Evolutionary conservation across 306 rosid genomes (phyloP).

Genomic region (Rosa chinensis): DNA sequence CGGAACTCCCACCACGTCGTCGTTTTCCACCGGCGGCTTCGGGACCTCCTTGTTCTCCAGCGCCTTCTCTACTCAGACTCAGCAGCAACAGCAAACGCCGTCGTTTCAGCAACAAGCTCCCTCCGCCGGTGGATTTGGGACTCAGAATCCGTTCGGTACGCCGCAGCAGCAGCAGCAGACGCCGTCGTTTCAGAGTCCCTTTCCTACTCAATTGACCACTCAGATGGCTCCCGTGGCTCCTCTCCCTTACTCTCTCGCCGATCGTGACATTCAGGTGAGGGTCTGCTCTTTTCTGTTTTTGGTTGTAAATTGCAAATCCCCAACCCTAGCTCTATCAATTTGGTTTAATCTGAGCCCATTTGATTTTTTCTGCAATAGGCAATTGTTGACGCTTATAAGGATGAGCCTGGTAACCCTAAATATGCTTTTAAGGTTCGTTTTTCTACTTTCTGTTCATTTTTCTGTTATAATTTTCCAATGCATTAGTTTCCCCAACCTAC

Average conservation of each 20-base stretch:
- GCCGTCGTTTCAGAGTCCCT: slow-evolving; percentile 19
- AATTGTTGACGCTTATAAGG: slow-evolving; percentile 85
- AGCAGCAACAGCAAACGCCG: slow-evolving; percentile 36
- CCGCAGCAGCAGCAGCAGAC: slow-evolving; percentile 38
- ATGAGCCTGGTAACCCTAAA: slow-evolving; percentile 84
- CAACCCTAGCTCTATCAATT: not conserved
- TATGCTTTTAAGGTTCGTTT: slow-evolving; percentile 81
- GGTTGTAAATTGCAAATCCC: not conserved
- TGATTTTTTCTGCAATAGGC: slow-evolving; percentile 44
- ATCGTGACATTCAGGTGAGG: slow-evolving; percentile 84
- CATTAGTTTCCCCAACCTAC: not conserved
- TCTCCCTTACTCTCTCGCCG: slow-evolving; percentile 82
- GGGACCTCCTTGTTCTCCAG: slow-evolving; percentile 59
- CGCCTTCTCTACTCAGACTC: slow-evolving; percentile 57
- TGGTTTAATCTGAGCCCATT: slow-evolving; percentile 1
- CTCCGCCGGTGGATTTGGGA: slow-evolving; percentile 53
- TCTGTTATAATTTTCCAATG: slow-evolving; percentile 1
- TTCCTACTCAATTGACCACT: slow-evolving; percentile 65
- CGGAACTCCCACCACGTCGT: slow-evolving; percentile 52
- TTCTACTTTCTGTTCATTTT: not conserved
- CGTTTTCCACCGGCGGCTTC: slow-evolving; percentile 57
- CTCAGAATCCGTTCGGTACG: slow-evolving; percentile 44
- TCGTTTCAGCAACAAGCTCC: slow-evolving; percentile 41
- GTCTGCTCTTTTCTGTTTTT: not conserved
- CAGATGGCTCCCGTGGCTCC: slow-evolving; percentile 97